Base-by-base conservation (phyloP, 345 rosid genomes). In the Eucalyptus melliodora region DNA sequence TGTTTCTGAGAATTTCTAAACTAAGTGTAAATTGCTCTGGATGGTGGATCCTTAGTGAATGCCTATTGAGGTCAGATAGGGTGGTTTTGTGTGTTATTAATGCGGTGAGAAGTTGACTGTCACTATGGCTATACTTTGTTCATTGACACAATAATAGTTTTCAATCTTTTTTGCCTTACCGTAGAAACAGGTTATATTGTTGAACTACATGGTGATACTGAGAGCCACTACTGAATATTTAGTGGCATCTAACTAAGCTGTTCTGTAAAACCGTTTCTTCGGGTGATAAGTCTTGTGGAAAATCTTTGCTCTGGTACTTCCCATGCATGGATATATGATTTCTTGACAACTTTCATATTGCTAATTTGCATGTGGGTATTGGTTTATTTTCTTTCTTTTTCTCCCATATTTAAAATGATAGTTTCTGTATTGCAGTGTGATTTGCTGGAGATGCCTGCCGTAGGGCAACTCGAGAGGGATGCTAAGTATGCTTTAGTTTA, bases 391-490 rank as follows among this genome's bases (percentile, higher is more conserved):
- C 14, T n/a, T 30, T 49, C 42, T 37, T 77, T 77, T 37, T 37
- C 47, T 40, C 8, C 47, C 30, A 40, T 17, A 44, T 34, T 59
- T n/a, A 6, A 47, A 26, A 62, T 45, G n/a, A 56, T 88, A n/a
- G 56, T 87, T 67, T 31, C 88, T 51, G 30, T 62, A 49, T 88
- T 95, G 94, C 97, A 98, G 99, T 98, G 98, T 91, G 98, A 97
- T 92, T 91, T 98, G 86, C 92, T 98, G 93, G 99, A 95, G 90
- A 93, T 97, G 97, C 98, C 96, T 87, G 99, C 99, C 10, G 92
- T 98, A 31, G 92, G 90, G 82, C 99, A 97, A 91, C 89, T 98
- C 90, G 99, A 98, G 94, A 95, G 94, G 89, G 99, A 96, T 92
- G 93, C 94, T 34, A 95, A 95, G 89, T 90, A 96, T 92, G 94